phyloP scores from a whole-genome alignment of 768 basidiomycete species.

The Trametes maxima region DNA sequence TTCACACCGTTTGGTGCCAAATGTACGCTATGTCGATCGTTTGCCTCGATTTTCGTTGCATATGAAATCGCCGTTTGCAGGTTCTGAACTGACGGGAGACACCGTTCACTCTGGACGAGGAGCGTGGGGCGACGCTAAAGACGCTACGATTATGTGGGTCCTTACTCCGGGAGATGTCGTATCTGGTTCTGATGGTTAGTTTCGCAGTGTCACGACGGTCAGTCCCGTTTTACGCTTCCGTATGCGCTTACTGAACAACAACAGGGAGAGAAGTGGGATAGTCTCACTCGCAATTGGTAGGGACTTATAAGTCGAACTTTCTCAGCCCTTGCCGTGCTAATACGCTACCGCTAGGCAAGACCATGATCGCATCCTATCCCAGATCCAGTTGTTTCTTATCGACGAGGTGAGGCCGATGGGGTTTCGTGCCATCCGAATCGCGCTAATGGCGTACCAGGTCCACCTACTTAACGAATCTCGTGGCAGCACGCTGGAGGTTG shows the following conservation, averaged over 20 bases:
- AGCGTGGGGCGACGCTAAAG: constrained; percentile 73
- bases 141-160: constrained; percentile 76
- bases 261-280: constrained; percentile 97
- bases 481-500: constrained; percentile 91
- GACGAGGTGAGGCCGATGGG: constrained; percentile 64
- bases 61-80: constrained; percentile 43
- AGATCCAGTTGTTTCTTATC: constrained; percentile 82
- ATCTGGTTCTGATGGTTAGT: background rate
- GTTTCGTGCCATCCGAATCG: background rate
- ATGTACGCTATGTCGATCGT: constrained; percentile 52
- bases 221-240: background rate
- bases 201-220: constrained; percentile 29
- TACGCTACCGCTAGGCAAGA: constrained; percentile 47
- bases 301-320: too few species aligned
- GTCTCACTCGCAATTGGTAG: constrained; percentile 87
- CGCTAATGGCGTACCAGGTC: constrained; percentile 51
- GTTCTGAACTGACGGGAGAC: constrained; percentile 91
- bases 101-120: constrained; percentile 68
- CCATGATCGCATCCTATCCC: constrained; percentile 66
- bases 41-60: background rate
- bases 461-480: constrained; percentile 90
- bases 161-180: background rate
- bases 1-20: constrained; percentile 76
- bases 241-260: background rate
- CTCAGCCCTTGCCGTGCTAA: background rate